Evolutionary conservation across 495 filamentous ascomycete species (phyloP), one percentile per base, ranked within the genome.

Genomic region (Trichocladium uniseriatum): DNA sequence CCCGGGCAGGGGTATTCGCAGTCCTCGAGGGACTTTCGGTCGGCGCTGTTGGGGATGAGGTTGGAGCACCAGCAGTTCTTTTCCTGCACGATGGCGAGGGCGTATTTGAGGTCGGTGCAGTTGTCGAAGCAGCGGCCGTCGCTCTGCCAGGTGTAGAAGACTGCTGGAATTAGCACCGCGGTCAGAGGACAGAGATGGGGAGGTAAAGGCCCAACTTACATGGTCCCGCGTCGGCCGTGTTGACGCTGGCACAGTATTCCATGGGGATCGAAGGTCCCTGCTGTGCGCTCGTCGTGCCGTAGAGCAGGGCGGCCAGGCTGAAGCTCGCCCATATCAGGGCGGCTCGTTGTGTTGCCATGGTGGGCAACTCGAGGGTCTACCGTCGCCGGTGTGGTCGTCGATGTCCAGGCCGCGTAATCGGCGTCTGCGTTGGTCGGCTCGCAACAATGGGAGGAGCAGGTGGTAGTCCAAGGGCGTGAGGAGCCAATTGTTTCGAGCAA

Each of bases 51-150:
- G 13, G 72, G 72, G 5, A 61, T 45, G 22, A 61, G 55, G 39
- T 74, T 57, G 18, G 64, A 63, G 42, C 72, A 76, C 71, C 71
- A 76, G 39, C 72, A 76, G 16, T 57, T 47, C 9, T 60, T 44
- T 5, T 51, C 38, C 35, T 70, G 61, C 8, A 74, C 31, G 31
- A 76, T 56, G 46, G 69, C 65, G n/a, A 69, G 63, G 15, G 71
- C 64, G 31, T 49, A 71, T 14, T 56, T 27, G 3, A 48, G 42
- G 14, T 40, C 5, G 22, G 52, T 43, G 57, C 72, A 76, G 43
- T 63, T 70, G 9, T 50, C 43, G 45, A 54, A 55, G 37, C 72
- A 76, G 20, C 69, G 63, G 15, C 72, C 72, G 46, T 73, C 63
- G 46, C 70, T 72, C 45, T 76, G 72, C 24, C 42, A 76, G 54